phyloP scores from a whole-genome alignment of 345 rosid genomes.

The Nasturtium officinale region DNA sequence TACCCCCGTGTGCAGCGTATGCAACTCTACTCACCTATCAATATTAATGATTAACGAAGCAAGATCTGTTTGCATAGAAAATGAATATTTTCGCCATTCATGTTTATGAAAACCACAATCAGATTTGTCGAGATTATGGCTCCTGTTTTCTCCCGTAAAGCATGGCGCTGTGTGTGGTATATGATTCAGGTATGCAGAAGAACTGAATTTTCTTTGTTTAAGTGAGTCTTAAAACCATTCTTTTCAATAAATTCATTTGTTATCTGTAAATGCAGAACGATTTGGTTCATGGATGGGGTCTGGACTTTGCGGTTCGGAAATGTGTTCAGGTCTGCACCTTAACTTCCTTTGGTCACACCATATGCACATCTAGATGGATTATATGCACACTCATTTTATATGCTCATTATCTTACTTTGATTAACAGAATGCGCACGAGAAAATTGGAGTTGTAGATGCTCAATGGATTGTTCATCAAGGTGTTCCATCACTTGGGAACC shows the following conservation, averaged over 20 bases:
- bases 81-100: background rate
- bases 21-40: constrained; percentile 32
- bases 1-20: constrained; percentile 99
- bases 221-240: background rate
- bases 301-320: constrained; percentile 69
- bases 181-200: constrained; percentile 74
- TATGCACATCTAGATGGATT: constrained; percentile 1
- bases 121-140: constrained; percentile 99
- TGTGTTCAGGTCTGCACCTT: constrained; percentile 59
- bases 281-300: constrained; percentile 83
- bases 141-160: constrained; percentile 85
- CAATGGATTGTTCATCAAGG: constrained; percentile 73
- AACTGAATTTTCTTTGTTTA: background rate
- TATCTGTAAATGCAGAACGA: constrained; percentile 55
- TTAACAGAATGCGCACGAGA: constrained; percentile 62
- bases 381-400: background rate
- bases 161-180: constrained; percentile 98
- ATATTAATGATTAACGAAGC: background rate
- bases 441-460: constrained; percentile 74
- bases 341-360: background rate
- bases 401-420: background rate
- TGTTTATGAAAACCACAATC: constrained; percentile 26
- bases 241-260: background rate
- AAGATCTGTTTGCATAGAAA: background rate
- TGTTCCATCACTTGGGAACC: constrained; percentile 73